Evolutionary conservation across 2,329 filamentous ascomycete species (phyloP).

Genomic region (Lecanicillium sp.): DNA sequence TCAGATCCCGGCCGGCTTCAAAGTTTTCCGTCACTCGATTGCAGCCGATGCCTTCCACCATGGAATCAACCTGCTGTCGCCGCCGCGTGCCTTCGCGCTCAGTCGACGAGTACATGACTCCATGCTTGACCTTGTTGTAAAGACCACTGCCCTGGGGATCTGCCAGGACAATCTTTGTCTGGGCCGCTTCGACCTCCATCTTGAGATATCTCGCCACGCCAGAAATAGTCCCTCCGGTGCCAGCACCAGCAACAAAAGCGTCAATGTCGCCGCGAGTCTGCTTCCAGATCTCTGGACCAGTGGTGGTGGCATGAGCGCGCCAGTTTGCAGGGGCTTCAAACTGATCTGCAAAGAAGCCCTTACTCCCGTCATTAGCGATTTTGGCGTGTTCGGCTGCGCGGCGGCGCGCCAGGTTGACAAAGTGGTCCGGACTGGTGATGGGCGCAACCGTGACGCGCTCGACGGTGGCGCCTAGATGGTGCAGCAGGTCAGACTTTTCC

Average conservation of each 20-base stretch:
- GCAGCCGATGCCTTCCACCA: slow-evolving; percentile 93
- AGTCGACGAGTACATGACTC: slow-evolving; percentile 88
- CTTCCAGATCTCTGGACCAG: slow-evolving; percentile 79
- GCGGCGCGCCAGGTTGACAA: slow-evolving; percentile 80
- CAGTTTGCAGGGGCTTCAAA: slow-evolving; percentile 91
- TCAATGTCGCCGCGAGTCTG: slow-evolving; percentile 71
- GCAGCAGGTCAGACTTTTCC: slow-evolving; percentile 84
- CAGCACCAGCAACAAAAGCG: slow-evolving; percentile 87
- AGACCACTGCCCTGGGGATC: slow-evolving; percentile 92
- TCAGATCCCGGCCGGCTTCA: slow-evolving; percentile 72
- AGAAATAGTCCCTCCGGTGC: slow-evolving; percentile 87
- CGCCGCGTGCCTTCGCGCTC: slow-evolving; percentile 87
- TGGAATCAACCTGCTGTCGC: slow-evolving; percentile 85
- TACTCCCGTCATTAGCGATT: slow-evolving; percentile 47
- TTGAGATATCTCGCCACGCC: slow-evolving; percentile 82
- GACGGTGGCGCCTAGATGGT: slow-evolving; percentile 85
- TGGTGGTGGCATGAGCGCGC: slow-evolving; percentile 70
- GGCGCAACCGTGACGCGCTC: slow-evolving; percentile 85
- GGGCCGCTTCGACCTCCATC: slow-evolving; percentile 48
- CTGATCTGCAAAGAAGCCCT: slow-evolving; percentile 91
- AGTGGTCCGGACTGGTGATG: slow-evolving; percentile 89
- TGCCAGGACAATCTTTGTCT: slow-evolving; percentile 68
- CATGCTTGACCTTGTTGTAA: slow-evolving; percentile 84
- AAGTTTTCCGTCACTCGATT: slow-evolving; percentile 94
- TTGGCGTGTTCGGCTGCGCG: slow-evolving; percentile 68